These are phyloP conservation scores for Scheffersomyces coipomensis DNA, from an alignment of 805 yeast genomes.

Conservation along the genomic window DNA sequence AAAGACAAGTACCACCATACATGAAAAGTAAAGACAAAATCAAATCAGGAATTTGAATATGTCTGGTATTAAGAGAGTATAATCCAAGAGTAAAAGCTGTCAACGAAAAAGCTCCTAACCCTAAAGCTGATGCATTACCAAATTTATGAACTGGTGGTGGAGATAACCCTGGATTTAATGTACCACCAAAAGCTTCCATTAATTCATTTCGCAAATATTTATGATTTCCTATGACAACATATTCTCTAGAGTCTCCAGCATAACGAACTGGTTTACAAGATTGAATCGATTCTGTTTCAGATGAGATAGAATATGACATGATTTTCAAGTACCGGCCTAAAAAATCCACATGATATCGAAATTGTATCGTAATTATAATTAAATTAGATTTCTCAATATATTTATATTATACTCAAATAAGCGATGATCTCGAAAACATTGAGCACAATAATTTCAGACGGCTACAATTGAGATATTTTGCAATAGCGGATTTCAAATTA, in stretches of 20 bases:
- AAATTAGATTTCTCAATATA: too few species aligned
- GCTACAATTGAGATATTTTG: too few species aligned
- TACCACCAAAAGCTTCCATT: conserved; percentile 39
- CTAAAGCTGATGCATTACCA: conserved; percentile 70
- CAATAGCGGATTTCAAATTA: background rate
- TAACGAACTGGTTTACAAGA: conserved; percentile 19
- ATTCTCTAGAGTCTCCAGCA: conserved; percentile 33
- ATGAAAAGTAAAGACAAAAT: conserved; percentile 61
- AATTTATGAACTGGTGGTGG: conserved; percentile 53
- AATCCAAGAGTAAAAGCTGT: conserved; percentile 63
- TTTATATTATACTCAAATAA: background rate
- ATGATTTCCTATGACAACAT: conserved; percentile 30
- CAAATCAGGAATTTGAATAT: conserved; percentile 49
- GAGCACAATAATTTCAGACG: background rate
- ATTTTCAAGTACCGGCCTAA: background rate
- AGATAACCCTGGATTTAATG: conserved; percentile 33
- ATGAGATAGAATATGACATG: background rate
- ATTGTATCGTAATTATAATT: too few species aligned
- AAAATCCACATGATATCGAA: background rate
- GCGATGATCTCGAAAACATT: too few species aligned
- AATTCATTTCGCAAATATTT: conserved; percentile 37
- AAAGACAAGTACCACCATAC: conserved; percentile 63
- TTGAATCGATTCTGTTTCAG: conserved; percentile 8
- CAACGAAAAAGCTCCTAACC: conserved; percentile 59
- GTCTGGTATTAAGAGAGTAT: conserved; percentile 56